Conservation (phyloP, 495 filamentous ascomycete genomes). For the Xylaria intraflava region DNA sequence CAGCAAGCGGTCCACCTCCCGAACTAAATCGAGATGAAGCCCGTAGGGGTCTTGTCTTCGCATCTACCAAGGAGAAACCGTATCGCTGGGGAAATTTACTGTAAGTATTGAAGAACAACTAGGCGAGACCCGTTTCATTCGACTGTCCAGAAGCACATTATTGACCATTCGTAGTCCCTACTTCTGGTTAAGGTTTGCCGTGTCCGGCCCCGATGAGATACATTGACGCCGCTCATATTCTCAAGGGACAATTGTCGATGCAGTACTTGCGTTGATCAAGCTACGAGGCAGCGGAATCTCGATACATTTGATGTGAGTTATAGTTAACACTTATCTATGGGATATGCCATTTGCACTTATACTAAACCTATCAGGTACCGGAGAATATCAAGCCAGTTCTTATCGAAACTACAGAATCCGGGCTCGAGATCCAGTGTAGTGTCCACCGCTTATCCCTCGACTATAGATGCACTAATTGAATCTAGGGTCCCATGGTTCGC, state of each 20-base stretch:
- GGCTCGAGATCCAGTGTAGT: conserved; percentile 40
- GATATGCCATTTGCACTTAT: conserved; percentile 1
- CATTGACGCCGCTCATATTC: conserved; percentile 6
- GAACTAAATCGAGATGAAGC: background rate
- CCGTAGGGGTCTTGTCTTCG: background rate
- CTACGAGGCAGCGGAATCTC: conserved; percentile 67
- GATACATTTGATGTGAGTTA: conserved; percentile 55
- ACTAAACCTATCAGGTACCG: conserved; percentile 36
- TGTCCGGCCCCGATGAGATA: too few species aligned
- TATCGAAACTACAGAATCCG: conserved; percentile 23
- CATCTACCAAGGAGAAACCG: background rate
- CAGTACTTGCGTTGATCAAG: conserved; percentile 61
- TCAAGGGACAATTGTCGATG: conserved; percentile 79
- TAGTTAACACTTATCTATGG: background rate
- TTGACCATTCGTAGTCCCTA: conserved; percentile 14
- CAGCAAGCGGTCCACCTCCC: background rate
- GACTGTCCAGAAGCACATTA: conserved; percentile 12
- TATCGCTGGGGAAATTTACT: conserved; percentile 11
- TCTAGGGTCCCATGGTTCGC: conserved; percentile 49
- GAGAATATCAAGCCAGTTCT: conserved; percentile 39
- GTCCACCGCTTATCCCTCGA: conserved; percentile 5
- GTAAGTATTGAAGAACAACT: conserved; percentile 16
- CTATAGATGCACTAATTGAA: background rate
- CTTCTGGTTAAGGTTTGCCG: conserved; percentile 34
- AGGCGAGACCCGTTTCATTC: background rate